Conservation (phyloP, 2,329 filamentous ascomycete genomes). For the Bipolaris oryzae region DNA sequence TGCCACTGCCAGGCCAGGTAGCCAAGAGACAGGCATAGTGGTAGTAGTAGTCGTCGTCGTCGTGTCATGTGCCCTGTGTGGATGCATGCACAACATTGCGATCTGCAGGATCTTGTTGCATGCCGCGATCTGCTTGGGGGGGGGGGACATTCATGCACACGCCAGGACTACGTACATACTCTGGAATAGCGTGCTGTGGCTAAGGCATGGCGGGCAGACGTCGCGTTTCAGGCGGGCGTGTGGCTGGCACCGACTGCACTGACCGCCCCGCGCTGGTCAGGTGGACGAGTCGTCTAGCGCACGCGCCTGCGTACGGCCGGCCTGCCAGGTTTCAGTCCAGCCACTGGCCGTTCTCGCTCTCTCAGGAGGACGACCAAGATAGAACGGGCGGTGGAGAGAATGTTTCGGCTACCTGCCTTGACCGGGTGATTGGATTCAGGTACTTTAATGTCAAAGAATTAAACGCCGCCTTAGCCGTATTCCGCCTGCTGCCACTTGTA, state of each 20-base stretch:
- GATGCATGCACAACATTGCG: background rate
- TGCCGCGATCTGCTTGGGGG: background rate
- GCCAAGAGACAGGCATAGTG: no score
- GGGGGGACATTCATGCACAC: background rate
- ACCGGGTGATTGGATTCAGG: constrained; percentile 17
- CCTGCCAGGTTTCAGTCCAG: constrained; percentile 10
- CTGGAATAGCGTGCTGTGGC: constrained; percentile 14
- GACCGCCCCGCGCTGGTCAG: background rate
- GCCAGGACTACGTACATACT: background rate
- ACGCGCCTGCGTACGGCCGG: constrained; percentile 5
- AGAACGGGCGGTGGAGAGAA: constrained; percentile 5
- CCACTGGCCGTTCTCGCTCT: constrained; percentile 11
- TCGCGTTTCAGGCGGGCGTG: constrained; percentile 2
- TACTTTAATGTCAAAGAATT: constrained; percentile 19
- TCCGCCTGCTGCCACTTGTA: constrained; percentile 29
- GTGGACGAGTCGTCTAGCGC: constrained; percentile 17
- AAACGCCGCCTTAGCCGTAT: constrained; percentile 30
- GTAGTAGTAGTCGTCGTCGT: no score
- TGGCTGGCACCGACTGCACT: background rate
- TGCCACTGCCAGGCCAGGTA: no score
- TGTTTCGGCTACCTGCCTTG: constrained; percentile 7
- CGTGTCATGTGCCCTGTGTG: background rate
- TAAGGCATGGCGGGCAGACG: constrained; percentile 8
- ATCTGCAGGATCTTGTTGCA: background rate
- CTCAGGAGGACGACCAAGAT: constrained; percentile 17